Percentiles rank a stretch among this genome's conserved stretches.
Evolutionary conservation across 208 protist species (phyloP).

Genomic region (Blechomonas ayalai): DNA sequence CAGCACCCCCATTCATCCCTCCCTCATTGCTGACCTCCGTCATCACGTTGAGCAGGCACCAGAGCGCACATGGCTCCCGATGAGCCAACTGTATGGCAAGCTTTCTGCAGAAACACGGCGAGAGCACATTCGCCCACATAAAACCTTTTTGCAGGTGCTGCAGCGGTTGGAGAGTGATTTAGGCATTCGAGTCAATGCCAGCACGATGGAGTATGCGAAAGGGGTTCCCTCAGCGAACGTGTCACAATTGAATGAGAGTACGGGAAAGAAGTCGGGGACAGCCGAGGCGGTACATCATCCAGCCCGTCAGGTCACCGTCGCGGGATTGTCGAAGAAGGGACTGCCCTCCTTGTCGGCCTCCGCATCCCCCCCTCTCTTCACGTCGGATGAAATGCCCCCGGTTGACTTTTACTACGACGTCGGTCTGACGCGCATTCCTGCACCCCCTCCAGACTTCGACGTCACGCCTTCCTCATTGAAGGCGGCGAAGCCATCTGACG

Average conservation of each 20-base stretch:
- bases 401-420: constrained; percentile 87
- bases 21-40: constrained; percentile 22
- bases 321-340: neutral
- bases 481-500: constrained; percentile 22
- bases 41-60: constrained; percentile 13
- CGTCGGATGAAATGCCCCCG: constrained; percentile 7
- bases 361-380: neutral
- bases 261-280: neutral
- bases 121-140: constrained; percentile 65
- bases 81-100: constrained; percentile 62
- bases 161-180: constrained; percentile 21
- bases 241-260: neutral
- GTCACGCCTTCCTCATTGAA: constrained; percentile 41
- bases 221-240: constrained; percentile 9
- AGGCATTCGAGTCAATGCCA: constrained; percentile 32
- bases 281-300: constrained; percentile 1
- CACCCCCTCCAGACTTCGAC: constrained; percentile 69
- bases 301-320: neutral
- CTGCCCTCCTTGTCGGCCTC: neutral
- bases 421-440: constrained; percentile 35
- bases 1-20: constrained; percentile 7
- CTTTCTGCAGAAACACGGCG: constrained; percentile 38
- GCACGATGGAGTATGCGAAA: constrained; percentile 52
- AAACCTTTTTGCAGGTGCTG: constrained; percentile 53
- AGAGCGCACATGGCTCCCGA: constrained; percentile 31